A percentile compares a stretch with the other conserved stretches of the same genome.
These are phyloP conservation scores for Alternaria dauci DNA, from an alignment of 2,329 filamentous ascomycete species.

Conservation along the genomic window DNA sequence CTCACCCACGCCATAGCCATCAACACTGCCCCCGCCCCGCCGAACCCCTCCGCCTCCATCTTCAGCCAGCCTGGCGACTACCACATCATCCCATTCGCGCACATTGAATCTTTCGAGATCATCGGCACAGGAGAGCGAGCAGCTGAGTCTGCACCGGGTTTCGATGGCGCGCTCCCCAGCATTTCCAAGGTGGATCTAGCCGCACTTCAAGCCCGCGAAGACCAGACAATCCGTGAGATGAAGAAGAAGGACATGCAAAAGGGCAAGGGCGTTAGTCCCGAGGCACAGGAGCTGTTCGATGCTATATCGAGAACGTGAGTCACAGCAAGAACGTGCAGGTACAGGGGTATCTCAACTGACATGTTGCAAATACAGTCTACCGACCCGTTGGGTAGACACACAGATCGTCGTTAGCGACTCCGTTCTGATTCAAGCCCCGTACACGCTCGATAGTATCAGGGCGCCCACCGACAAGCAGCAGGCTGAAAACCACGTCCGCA, in stretches of 20 bases:
- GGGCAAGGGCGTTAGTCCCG: conserved; percentile 67
- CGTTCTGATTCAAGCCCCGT: conserved; percentile 67
- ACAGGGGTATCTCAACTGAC: conserved; percentile 13
- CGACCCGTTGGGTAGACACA: conserved; percentile 66
- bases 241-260: conserved; percentile 66
- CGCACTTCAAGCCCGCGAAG: conserved; percentile 64
- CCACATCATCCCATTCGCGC: conserved; percentile 67
- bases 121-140: conserved; percentile 51
- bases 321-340: background rate
- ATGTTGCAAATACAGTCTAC: conserved; percentile 49
- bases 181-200: conserved; percentile 64
- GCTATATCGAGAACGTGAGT: conserved; percentile 65
- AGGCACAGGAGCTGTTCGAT: conserved; percentile 71
- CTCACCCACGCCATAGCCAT: conserved; percentile 69
- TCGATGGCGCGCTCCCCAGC: conserved; percentile 54
- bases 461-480: conserved; percentile 55
- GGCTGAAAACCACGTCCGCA: conserved; percentile 54
- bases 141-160: conserved; percentile 51
- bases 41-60: conserved; percentile 53
- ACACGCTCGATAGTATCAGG: conserved; percentile 64
- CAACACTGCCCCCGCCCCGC: conserved; percentile 61
- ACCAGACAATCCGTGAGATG: conserved; percentile 63
- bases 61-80: conserved; percentile 62
- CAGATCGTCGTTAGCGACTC: conserved; percentile 69
- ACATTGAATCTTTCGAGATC: conserved; percentile 66